Evolutionary conservation across 1,139 yeast genomes (phyloP), one percentile per base, ranked within the genome.

Genomic region (Kazachstania sp.): DNA sequence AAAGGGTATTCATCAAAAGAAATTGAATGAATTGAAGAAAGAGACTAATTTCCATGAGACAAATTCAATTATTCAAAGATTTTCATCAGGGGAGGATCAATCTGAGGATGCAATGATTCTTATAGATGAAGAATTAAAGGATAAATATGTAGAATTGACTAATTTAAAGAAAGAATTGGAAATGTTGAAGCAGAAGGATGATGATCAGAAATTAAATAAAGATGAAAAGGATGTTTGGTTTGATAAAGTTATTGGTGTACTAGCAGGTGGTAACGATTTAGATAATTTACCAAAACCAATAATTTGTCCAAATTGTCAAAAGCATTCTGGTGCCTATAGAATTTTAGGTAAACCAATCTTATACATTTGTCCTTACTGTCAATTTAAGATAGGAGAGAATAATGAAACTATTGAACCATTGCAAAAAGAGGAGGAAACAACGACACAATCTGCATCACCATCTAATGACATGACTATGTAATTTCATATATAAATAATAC

Each of bases 21-120:
- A 83, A 64, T 74, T 90, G 44, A 83, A 80, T 18, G 88, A 84
- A 50, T 71, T 90, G 66, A 90, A 90, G 66, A 78, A 79, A 50
- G 73, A 78, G 56, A 86, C 96, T 20, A 85, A 86, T 57, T 92
- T 81, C 65, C 78, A 83, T 57, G 75, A 83, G 19, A 86, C 97
- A 1, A 81, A 79, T 63, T 81, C 85, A 15, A 71, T 90, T 48
- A 69, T 92, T 44, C 77, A 74, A 47, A 73, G 88, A 56, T 88
- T 79, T 58, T 80, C 79, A 1, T 69, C 71, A 43, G 78, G 73
- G 5, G 61, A 56, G 11, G 66, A 65, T 35, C 53, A 64, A 16
- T 54, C 61, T 32, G 71, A 64, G 18, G 69, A 66, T 52, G 63
- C 62, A 5, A 48, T 63, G 51, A 45, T 61, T 19, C 49, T 64